These are phyloP conservation scores for Populus alba DNA, from an alignment of 345 rosid genomes.

Conservation along the genomic window DNA sequence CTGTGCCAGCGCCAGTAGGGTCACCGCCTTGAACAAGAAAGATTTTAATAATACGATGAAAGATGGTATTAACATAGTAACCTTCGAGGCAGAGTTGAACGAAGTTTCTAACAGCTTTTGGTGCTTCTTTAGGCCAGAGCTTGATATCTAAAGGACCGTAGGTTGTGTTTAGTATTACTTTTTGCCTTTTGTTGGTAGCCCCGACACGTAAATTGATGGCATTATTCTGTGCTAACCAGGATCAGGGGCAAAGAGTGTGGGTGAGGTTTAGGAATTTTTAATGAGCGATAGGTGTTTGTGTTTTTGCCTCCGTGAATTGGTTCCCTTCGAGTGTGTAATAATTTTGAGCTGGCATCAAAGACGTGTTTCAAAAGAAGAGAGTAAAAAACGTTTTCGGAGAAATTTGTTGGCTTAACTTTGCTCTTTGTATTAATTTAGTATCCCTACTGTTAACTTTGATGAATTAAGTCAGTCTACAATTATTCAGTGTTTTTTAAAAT, in stretches of 20 bases:
- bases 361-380: no score
- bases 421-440: no score
- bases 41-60: slow-evolving; percentile 88
- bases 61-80: slow-evolving; percentile 77
- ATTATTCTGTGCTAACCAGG: slow-evolving; percentile 21
- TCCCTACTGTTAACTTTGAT: no score
- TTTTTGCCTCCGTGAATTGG: neutral
- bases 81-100: slow-evolving; percentile 93
- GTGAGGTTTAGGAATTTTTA: neutral
- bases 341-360: no score
- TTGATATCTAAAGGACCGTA: slow-evolving; percentile 87
- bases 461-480: no score
- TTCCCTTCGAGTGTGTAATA: neutral
- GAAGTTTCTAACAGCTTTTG: slow-evolving; percentile 89
- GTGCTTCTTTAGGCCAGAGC: slow-evolving; percentile 95
- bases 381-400: no score
- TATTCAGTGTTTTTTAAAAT: no score
- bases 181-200: slow-evolving; percentile 96
- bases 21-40: slow-evolving; percentile 90
- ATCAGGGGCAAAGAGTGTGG: no score
- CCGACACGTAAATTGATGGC: slow-evolving; percentile 87
- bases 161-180: slow-evolving; percentile 72
- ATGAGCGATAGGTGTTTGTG: slow-evolving; percentile 4
- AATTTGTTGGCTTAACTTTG: no score
- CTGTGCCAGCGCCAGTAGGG: slow-evolving; percentile 85